Percentiles rank a stretch among this genome's conserved stretches.
phyloP scores from a whole-genome alignment of 1,284 basidiomycete species.

The Cystobasidium sp. region DNA sequence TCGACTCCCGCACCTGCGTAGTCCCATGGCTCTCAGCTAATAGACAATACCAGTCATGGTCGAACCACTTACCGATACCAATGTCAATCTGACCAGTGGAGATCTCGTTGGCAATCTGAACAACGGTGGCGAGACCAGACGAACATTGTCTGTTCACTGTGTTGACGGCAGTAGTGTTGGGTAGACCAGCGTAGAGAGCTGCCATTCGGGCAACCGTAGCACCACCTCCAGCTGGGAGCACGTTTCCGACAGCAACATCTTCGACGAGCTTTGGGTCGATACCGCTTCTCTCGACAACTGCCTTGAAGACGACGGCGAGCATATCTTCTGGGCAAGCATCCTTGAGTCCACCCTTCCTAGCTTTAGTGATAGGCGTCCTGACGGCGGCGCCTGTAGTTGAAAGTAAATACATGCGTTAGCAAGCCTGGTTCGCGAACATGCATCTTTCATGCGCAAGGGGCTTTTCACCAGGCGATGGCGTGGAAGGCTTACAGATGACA shows the following conservation, averaged over 20 bases:
- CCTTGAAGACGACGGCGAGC: slow-evolving; percentile 78
- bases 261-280: slow-evolving; percentile 82
- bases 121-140: slow-evolving; percentile 84
- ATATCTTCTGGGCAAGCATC: slow-evolving; percentile 89
- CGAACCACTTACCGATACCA: slow-evolving; percentile 45
- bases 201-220: slow-evolving; percentile 63
- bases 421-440: not conserved
- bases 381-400: slow-evolving; percentile 68
- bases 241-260: slow-evolving; percentile 90
- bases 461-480: not conserved
- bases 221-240: slow-evolving; percentile 88
- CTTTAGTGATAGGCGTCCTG: slow-evolving; percentile 76
- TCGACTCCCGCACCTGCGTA: slow-evolving; percentile 93
- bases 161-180: slow-evolving; percentile 76
- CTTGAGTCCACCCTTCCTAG: slow-evolving; percentile 91
- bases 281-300: slow-evolving; percentile 63
- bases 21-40: too few relatives aligned
- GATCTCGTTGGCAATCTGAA: slow-evolving; percentile 90
- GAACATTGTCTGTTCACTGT: slow-evolving; percentile 96
- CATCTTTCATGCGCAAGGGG: not conserved
- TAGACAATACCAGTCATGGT: too few relatives aligned
- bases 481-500: slow-evolving; percentile 26
- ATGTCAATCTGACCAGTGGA: slow-evolving; percentile 56
- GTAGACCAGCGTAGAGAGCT: slow-evolving; percentile 73
- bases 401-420: slow-evolving; percentile 19